Evolutionary conservation across 257 asterid species (phyloP).

Genomic region (Gynochthodes officinalis): DNA sequence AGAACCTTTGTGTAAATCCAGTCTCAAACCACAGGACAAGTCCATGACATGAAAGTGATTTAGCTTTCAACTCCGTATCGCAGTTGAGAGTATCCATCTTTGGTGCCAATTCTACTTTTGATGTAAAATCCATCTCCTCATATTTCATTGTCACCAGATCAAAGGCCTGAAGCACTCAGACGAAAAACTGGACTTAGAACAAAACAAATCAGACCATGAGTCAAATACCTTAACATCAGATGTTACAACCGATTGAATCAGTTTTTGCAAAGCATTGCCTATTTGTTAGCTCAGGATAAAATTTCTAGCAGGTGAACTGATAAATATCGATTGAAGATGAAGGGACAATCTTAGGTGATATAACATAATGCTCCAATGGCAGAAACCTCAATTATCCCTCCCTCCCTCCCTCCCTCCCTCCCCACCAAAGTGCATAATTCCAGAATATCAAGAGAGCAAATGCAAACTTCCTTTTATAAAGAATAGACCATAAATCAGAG

Average conservation of each 20-base stretch:
- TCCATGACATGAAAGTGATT: slow-evolving; percentile 63
- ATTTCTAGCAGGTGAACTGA: slow-evolving; percentile 6
- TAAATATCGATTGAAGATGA: not conserved
- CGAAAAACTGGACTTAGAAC: slow-evolving; percentile 1
- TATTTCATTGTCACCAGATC: slow-evolving; percentile 82
- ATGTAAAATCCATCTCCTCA: slow-evolving; percentile 80
- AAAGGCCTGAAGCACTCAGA: slow-evolving; percentile 51
- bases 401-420: too few relatives aligned
- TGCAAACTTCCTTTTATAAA: not conserved
- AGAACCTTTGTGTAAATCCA: slow-evolving; percentile 75
- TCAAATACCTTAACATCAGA: not conserved
- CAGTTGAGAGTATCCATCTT: slow-evolving; percentile 21
- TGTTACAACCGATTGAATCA: not conserved
- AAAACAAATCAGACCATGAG: not conserved
- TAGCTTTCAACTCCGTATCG: slow-evolving; percentile 20
- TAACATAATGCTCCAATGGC: too few relatives aligned
- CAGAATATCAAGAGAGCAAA: not conserved
- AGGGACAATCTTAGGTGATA: not conserved
- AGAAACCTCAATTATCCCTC: not conserved
- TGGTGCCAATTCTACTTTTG: slow-evolving; percentile 61
- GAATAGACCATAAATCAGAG: too few relatives aligned
- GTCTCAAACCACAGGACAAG: slow-evolving; percentile 90
- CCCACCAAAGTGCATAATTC: not conserved
- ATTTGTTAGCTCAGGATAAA: not conserved
- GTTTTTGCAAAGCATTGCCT: not conserved